These are phyloP conservation scores for Buddleja alternifolia DNA, from an alignment of 257 asterid genomes.

Conservation along the genomic window DNA sequence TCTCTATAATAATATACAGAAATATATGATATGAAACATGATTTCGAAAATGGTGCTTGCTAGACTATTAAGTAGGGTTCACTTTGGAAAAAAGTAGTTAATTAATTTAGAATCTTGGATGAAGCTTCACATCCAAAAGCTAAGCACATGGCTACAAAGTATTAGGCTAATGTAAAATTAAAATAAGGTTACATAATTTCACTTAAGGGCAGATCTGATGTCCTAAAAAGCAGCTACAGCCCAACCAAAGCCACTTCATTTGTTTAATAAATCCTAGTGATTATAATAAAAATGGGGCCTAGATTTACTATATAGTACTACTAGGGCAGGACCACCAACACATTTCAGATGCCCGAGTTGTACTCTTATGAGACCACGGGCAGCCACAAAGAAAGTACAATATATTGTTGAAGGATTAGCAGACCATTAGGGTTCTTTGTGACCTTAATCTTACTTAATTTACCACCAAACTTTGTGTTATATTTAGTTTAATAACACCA, in stretches of 20 bases:
- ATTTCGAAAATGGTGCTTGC: not conserved
- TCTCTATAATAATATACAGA: no score
- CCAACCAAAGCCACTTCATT: conserved; percentile 43
- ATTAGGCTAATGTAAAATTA: conserved; percentile 21
- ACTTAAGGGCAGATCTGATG: conserved; percentile 38
- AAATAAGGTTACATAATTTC: conserved; percentile 23
- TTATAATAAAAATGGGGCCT: not conserved
- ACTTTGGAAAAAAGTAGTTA: not conserved
- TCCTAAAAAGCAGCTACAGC: conserved; percentile 56
- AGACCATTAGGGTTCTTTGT: conserved; percentile 40
- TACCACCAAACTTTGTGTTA: conserved; percentile 21
- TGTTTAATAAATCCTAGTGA: not conserved
- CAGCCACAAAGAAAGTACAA: conserved; percentile 29
- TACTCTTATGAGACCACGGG: conserved; percentile 27
- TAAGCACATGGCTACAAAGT: conserved; percentile 47
- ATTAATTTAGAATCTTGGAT: conserved; percentile 27
- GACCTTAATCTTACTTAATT: conserved; percentile 37
- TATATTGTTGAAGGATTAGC: conserved; percentile 38
- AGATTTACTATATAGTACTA: no score
- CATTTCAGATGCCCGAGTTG: conserved; percentile 5
- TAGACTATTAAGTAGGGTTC: not conserved
- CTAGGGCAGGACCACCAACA: not conserved
- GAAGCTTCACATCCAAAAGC: conserved; percentile 26
- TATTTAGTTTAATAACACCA: not conserved
- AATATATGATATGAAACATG: not conserved